Evolutionary conservation across 371 early-diverging fungal genomes (phyloP), one percentile per base, ranked within the genome.

Genomic region (Mucor circinelloides): DNA sequence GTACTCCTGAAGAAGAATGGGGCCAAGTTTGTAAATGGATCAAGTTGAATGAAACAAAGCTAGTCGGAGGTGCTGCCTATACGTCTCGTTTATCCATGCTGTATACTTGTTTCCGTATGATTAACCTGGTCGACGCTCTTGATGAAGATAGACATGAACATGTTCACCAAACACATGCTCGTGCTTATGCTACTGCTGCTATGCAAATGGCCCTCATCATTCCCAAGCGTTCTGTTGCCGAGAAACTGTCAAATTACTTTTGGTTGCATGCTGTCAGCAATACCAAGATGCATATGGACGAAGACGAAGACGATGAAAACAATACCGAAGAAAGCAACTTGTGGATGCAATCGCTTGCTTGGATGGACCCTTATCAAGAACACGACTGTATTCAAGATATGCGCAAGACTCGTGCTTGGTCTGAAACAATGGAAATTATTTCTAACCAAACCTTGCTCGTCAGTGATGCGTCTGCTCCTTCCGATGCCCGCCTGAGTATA

Each of bases 31-130:
- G 75, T 19, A 73, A 71, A 32, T 83, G 83, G 83, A 71, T 83
- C 54, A 78, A 80, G 31, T 56, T 83, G 19, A 78, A 77, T 64
- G 83, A 83, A 66, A 67, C 75, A 19, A 76, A 83, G 63, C 75
- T 76, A 50, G 69, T 81, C 10, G 84, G 84, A 46, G 81, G 82
- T 31, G 72, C 71, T n/a, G 69, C 77, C 10, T 15, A 74, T 25
- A 62, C 69, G 0, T 62, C 74, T n/a, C 67, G 74, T 5, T 19
- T 44, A 19, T 71, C 71, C 5, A 74, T 77, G 74, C 67, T 77
- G 8, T 69, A 69, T 50, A 63, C 70, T 10, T 77, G 77, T 31
- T 57, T 77, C n/a, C 71, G 60, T 54, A 64, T 71, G 58, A n/a
- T 77, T 10, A 77, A 77, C 38, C 54, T 77, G 52, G 58, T 74